phyloP scores from a whole-genome alignment of 139 green algal species.

The Chlorella sorokiniana region DNA sequence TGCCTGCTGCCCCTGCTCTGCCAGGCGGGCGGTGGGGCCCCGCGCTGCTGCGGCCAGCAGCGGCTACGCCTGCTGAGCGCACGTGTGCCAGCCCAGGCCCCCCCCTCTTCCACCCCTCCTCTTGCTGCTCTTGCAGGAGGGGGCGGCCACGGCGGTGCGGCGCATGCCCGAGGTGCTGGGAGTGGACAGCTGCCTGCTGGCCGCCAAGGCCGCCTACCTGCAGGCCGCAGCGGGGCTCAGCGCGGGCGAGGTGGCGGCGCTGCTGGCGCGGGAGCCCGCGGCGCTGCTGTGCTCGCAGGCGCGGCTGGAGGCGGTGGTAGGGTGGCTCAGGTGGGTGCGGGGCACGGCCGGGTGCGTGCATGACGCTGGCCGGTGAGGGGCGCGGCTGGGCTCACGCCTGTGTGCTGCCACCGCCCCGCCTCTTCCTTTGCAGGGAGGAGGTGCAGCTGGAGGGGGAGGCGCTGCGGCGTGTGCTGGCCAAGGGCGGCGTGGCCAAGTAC shows the following conservation, averaged over 20 bases:
- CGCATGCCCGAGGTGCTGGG: constrained; percentile 33
- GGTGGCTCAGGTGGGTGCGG: constrained; percentile 9
- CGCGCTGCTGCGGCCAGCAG: no score
- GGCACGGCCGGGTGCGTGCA: background rate
- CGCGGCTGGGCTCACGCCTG: background rate
- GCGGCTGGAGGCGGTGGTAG: background rate
- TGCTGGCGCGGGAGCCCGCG: constrained; percentile 4
- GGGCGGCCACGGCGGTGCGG: constrained; percentile 5
- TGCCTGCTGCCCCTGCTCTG: no score
- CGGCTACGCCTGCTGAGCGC: no score
- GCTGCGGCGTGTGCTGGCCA: constrained; percentile 18
- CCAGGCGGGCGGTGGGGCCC: no score
- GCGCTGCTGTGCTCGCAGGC: background rate
- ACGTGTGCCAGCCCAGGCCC: no score
- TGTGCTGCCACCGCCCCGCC: background rate
- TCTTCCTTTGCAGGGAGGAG: background rate
- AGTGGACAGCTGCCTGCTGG: constrained; percentile 10
- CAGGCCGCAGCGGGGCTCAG: background rate
- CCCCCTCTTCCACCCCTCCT: background rate
- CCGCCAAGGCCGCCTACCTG: background rate
- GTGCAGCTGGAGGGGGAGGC: background rate
- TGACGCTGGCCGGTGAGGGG: background rate
- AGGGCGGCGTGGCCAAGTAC: constrained; percentile 18
- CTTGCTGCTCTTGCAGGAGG: background rate
- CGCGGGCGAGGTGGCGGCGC: background rate